Evolutionary conservation across 1,284 basidiomycete genomes (phyloP), one percentile per base, ranked within the genome.

Genomic region (Trichosporon inkin): DNA sequence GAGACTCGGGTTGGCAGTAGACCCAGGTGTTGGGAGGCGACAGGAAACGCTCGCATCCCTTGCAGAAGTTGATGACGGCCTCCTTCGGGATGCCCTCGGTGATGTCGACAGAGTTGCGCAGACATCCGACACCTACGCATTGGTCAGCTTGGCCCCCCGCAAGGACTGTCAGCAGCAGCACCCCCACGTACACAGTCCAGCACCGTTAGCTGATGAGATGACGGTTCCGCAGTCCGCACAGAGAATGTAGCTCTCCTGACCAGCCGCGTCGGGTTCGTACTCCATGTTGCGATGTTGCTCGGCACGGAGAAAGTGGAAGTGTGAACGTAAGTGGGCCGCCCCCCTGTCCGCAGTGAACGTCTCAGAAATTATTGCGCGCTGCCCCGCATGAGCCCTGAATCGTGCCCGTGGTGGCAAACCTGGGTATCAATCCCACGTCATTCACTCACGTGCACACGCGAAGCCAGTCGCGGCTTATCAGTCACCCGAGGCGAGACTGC

Each of bases 71-170:
- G 64, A 99, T 83, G 6, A 90, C 88, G 11, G 93, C 90, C 85
- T 98, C 94, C 77, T 99, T 99, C 20, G 95, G 95, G 53, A 99
- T 99, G 14, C 91, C 92, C 76, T 97, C 94, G 10, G 95, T 98
- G 74, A 99, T 96, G 78, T 99, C 95, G 64, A 98, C 87, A 22
- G 89, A 90, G 70, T 66, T 69, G 49, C 71, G 68, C 19, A 75
- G 56, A 57, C 62, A 76, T 53, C 70, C 72, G 44, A 72, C 71
- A 68, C 70, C 73, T 77, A 32, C n/a, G 53, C 5, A 14, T 16
- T 13, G 14, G 32, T 41, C 11, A 53, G 36, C 22, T n/a, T n/a
- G n/a, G n/a, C 16, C 87, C 82, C 94, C 95, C 56, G 96, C 80
- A 74, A 92, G 95, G 56, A 85, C 86, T n/a, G 94, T 88, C 17